These are phyloP conservation scores for Scenedesmus sp. DNA, from an alignment of 163 green algal species.

Conservation along the genomic window DNA sequence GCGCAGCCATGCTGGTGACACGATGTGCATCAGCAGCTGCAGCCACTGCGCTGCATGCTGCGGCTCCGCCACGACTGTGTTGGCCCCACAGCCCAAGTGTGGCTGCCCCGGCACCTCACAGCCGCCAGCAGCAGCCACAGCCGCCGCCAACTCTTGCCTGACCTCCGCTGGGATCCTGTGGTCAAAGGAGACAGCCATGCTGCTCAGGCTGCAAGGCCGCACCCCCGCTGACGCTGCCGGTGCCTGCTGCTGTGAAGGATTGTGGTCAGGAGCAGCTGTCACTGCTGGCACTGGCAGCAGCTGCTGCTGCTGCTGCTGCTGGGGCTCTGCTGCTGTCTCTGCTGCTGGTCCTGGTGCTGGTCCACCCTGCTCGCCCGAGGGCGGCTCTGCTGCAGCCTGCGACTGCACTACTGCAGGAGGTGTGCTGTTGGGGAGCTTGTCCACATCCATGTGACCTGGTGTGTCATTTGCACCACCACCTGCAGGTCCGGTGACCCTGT, in stretches of 20 bases:
- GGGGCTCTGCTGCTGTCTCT: neutral
- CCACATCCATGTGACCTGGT: neutral
- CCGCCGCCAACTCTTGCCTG: neutral
- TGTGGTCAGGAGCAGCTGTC: neutral
- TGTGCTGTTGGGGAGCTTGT: neutral
- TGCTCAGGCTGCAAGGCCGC: neutral
- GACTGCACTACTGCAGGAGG: neutral
- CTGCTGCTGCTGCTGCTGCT: neutral
- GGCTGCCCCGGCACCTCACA: neutral
- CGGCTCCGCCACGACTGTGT: conserved; percentile 22
- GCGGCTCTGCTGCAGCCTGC: neutral
- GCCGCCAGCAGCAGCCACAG: neutral
- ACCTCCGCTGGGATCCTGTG: neutral
- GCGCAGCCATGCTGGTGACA: conserved; percentile 37
- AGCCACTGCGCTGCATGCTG: conserved; percentile 6
- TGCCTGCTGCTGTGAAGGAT: neutral
- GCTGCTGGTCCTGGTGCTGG: neutral
- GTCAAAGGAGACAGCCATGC: neutral
- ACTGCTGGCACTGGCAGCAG: neutral
- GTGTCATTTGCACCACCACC: neutral
- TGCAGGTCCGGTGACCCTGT: neutral
- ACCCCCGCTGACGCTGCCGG: neutral
- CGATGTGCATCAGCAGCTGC: conserved; percentile 35
- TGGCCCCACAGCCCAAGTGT: conserved; percentile 35
- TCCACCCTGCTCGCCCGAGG: neutral